Evolutionary conservation across 805 yeast species (phyloP).

Genomic region (Ogataea ganodermae): DNA sequence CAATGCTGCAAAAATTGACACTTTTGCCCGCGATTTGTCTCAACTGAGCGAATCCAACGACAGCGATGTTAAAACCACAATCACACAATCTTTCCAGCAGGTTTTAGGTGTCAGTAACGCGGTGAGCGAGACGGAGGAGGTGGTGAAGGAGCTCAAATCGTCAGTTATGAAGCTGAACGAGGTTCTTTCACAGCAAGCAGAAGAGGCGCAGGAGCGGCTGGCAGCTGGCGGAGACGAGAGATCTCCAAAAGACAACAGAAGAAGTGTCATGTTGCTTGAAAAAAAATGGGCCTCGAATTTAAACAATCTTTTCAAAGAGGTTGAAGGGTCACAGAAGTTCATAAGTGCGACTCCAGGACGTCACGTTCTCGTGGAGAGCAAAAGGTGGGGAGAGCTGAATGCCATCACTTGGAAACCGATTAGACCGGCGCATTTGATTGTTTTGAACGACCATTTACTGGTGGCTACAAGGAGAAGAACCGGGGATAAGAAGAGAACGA

Average conservation of each 20-base stretch:
- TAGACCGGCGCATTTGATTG: constrained; percentile 71
- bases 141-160: constrained; percentile 60
- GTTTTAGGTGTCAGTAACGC: constrained; percentile 61
- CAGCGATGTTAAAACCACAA: constrained; percentile 56
- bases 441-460: constrained; percentile 75
- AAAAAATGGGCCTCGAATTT: constrained; percentile 80
- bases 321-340: constrained; percentile 87
- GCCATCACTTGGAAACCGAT: constrained; percentile 82
- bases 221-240: constrained; percentile 21
- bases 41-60: constrained; percentile 52
- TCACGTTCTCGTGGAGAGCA: constrained; percentile 76
- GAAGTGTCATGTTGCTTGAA: constrained; percentile 71
- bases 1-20: constrained; percentile 71
- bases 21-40: constrained; percentile 57
- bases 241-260: constrained; percentile 53
- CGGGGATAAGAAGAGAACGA: constrained; percentile 37
- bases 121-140: constrained; percentile 62
- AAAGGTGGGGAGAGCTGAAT: constrained; percentile 84
- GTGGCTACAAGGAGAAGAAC: constrained; percentile 65
- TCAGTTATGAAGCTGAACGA: constrained; percentile 61
- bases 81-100: constrained; percentile 63
- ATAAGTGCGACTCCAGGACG: constrained; percentile 77
- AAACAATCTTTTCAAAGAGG: constrained; percentile 70
- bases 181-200: constrained; percentile 48
- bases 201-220: constrained; percentile 29